Percentiles rank a stretch among this genome's conserved stretches.
phyloP scores from a whole-genome alignment of 495 filamentous ascomycete species.

The Penicillium bovifimosum region DNA sequence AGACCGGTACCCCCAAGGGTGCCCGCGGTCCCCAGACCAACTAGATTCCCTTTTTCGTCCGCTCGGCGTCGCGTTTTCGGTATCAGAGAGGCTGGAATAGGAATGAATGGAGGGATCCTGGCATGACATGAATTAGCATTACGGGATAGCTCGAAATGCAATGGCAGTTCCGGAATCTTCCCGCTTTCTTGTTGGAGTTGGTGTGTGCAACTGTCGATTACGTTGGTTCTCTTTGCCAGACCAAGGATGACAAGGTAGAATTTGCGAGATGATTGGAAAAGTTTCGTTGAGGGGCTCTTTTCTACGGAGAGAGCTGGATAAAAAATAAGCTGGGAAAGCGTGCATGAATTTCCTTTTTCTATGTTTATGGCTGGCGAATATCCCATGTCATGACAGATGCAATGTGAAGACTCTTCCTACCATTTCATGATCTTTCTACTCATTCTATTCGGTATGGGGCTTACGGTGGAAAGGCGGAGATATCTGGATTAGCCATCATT shows the following conservation, averaged over 20 bases:
- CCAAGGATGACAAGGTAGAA: conserved; percentile 21
- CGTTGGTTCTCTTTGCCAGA: conserved; percentile 26
- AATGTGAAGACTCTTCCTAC: conserved; percentile 39
- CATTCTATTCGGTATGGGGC: conserved; percentile 22
- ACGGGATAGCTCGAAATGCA: conserved; percentile 36
- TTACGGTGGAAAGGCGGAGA: not conserved
- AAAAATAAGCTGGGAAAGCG: conserved; percentile 33
- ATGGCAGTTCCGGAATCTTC: conserved; percentile 37
- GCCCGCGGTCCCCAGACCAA: conserved; percentile 59
- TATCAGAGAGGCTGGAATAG: conserved; percentile 42
- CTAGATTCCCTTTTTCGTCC: conserved; percentile 34
- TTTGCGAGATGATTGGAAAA: conserved; percentile 19
- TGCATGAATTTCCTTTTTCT: conserved; percentile 43
- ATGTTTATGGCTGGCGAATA: conserved; percentile 44
- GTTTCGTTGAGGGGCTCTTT: conserved; percentile 21
- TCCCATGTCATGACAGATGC: conserved; percentile 40
- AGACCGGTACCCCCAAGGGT: conserved; percentile 80
- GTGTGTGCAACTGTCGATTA: conserved; percentile 31
- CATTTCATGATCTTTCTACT: conserved; percentile 25
- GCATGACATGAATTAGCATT: conserved; percentile 43
- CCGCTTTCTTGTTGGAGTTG: conserved; percentile 40
- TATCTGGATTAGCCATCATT: not conserved
- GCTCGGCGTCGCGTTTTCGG: conserved; percentile 43
- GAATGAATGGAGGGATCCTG: conserved; percentile 32
- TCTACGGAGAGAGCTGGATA: conserved; percentile 18